Conservation (phyloP, 495 filamentous ascomycete species). For the Aspergillus biplanus region DNA sequence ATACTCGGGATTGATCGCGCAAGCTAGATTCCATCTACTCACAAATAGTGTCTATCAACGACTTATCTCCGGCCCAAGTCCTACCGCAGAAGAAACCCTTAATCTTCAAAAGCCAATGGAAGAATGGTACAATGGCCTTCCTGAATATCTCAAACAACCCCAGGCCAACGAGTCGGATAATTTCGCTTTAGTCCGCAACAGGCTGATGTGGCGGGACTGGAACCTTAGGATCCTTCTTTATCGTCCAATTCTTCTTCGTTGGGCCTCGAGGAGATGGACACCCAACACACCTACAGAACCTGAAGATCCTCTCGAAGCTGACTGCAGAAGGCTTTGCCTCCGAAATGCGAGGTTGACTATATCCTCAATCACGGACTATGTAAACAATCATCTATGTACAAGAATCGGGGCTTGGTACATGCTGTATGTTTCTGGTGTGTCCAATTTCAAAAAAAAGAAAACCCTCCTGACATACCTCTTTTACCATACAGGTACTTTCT, state of each 20-base stretch:
- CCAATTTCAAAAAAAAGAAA: not conserved
- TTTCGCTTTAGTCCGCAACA: constrained; percentile 44
- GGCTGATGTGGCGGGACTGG: constrained; percentile 54
- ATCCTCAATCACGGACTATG: constrained; percentile 48
- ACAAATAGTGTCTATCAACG: constrained; percentile 56
- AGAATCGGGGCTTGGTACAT: constrained; percentile 55
- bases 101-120: constrained; percentile 50
- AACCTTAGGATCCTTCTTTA: constrained; percentile 57
- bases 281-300: constrained; percentile 36
- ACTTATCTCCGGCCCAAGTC: constrained; percentile 53
- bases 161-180: constrained; percentile 36
- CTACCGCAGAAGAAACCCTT: constrained; percentile 51
- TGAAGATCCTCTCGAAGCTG: constrained; percentile 47
- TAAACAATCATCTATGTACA: constrained; percentile 45
- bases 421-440: constrained; percentile 38
- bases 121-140: constrained; percentile 50
- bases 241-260: constrained; percentile 55
- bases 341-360: constrained; percentile 50
- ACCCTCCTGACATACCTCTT: constrained; percentile 3
- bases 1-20: constrained; percentile 53
- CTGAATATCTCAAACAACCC: constrained; percentile 48
- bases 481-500: constrained; percentile 49
- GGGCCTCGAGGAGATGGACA: constrained; percentile 49
- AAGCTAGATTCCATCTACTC: constrained; percentile 52
- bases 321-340: constrained; percentile 48